phyloP scores from a whole-genome alignment of 345 rosid genomes.

The Anacardium occidentale region DNA sequence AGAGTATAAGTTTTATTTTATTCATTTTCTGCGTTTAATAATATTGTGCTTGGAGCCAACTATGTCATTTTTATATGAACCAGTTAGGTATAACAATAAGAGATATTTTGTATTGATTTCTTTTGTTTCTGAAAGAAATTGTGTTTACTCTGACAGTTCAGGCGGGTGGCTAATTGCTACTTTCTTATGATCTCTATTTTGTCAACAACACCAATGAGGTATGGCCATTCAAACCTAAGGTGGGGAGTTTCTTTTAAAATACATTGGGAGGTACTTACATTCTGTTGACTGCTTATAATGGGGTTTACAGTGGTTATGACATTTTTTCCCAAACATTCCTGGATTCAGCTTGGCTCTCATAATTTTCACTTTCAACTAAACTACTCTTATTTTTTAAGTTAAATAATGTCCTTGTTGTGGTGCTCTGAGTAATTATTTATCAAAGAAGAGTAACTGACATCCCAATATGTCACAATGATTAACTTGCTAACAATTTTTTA shows the following conservation, averaged over 20 bases:
- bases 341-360: neutral
- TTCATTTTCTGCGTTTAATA: no score
- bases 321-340: neutral
- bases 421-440: neutral
- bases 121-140: constrained; percentile 32
- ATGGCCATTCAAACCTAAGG: constrained; percentile 17
- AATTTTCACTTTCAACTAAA: neutral
- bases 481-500: constrained; percentile 22
- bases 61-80: neutral
- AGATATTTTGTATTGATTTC: neutral
- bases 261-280: neutral
- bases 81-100: no score
- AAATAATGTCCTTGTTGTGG: neutral
- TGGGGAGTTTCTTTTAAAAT: neutral
- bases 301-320: neutral
- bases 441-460: no score
- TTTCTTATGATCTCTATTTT: constrained; percentile 91
- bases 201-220: constrained; percentile 97
- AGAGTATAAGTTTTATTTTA: neutral
- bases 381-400: no score
- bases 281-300: neutral
- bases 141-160: constrained; percentile 75
- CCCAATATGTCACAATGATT: neutral
- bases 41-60: no score
- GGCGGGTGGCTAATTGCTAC: constrained; percentile 98